Base-by-base conservation (phyloP, 2,329 filamentous ascomycete genomes). In the Daldinia sp. region DNA sequence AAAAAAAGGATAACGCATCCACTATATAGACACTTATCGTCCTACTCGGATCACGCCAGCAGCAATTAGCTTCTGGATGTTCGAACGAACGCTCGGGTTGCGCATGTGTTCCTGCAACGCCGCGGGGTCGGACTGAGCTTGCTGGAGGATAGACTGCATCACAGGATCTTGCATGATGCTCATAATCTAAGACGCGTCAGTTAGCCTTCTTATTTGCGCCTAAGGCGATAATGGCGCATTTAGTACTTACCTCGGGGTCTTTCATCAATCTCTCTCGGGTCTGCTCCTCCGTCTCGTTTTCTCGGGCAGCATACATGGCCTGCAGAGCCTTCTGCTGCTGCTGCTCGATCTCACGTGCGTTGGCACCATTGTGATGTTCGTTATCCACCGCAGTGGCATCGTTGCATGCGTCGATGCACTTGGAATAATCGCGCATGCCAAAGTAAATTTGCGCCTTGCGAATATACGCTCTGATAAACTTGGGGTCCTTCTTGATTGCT, bases 401-500 rank as follows among this genome's bases (percentile, higher is more conserved):
- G 35, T 87, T 87, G 81, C 94, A 97, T 6, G 90, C 91, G 75
- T 99, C 95, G 61, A 98, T 83, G 75, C 92, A 96, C 78, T 94
- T 94, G 78, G 90, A 97, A 84, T 97, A 98, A 79, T 99, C 94
- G 78, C 95, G 92, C 95, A 99, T 99, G 72, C 93, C 93, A 71
- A 95, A 93, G 78, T 94, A 92, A 39, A 93, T 93, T 81, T 98
- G 94, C 0, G 94, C 94, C 84, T 97, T 98, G 76, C 95, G 90
- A 72, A 99, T 90, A 79, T 98, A 98, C 6, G 95, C 95, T 58
- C 94, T 89, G 80, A 98, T 94, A 79, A 99, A 99, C 75, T 90
- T 90, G 60, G 91, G 85, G 73, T 99, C 95, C 72, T 90, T 91
- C 85, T 93, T 91, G 81, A 97, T 96, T 43, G 95, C 95, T 70